phyloP scores from a whole-genome alignment of 106 monocot species.

The Dendrobium nobile region DNA sequence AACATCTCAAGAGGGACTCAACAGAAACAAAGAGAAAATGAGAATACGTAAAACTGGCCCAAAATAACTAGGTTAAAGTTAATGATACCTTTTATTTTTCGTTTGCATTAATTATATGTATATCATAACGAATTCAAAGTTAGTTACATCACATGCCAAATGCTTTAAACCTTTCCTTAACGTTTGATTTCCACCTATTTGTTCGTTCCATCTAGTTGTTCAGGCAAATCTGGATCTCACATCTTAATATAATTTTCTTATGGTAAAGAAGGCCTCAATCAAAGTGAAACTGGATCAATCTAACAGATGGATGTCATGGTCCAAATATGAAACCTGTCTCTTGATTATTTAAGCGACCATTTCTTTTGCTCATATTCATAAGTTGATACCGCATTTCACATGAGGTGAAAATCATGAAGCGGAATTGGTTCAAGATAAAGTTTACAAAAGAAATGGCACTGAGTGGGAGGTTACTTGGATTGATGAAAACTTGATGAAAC shows the following conservation, averaged over 20 bases:
- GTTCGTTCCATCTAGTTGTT: neutral
- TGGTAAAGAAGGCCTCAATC: neutral
- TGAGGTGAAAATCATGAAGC: neutral
- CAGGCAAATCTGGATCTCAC: neutral
- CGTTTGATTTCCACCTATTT: neutral
- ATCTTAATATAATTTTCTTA: neutral
- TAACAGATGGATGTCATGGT: neutral
- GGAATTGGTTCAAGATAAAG: neutral
- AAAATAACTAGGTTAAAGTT: neutral
- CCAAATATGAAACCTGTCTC: neutral
- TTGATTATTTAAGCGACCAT: neutral
- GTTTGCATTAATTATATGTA: neutral
- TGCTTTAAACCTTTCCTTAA: neutral
- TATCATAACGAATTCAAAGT: neutral
- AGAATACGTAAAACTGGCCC: neutral
- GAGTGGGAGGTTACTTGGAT: neutral
- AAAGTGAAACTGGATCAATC: neutral
- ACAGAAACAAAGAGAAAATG: neutral
- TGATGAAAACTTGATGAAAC: neutral
- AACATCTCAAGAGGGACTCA: neutral
- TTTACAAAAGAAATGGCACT: neutral
- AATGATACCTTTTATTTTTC: neutral
- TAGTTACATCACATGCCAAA: neutral
- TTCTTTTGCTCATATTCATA: neutral
- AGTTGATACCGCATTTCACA: neutral